A percentile compares a stretch with the other conserved stretches of the same genome.
Evolutionary conservation across 1,139 yeast genomes (phyloP).

Genomic region (Pichia sp.): DNA sequence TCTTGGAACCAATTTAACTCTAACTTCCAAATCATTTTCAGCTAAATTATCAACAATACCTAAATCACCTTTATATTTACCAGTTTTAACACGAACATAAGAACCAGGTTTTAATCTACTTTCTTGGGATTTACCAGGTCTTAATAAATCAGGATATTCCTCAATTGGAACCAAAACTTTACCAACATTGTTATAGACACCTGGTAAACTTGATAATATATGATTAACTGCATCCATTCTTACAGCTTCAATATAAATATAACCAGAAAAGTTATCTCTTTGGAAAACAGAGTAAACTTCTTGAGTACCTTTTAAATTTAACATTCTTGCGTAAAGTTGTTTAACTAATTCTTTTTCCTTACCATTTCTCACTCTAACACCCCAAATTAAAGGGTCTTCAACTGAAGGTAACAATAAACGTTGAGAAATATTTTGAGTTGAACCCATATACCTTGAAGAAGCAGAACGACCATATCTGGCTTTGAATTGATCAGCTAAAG

Average conservation of each 20-base stretch:
- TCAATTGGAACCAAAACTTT: conserved; percentile 89
- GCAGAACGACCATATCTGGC: conserved; percentile 89
- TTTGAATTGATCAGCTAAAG: conserved; percentile 85
- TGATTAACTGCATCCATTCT: conserved; percentile 87
- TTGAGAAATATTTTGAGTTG: conserved; percentile 84
- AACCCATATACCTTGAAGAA: conserved; percentile 79
- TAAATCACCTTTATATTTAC: conserved; percentile 87
- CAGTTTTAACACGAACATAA: conserved; percentile 84
- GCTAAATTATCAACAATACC: conserved; percentile 91
- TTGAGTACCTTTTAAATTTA: conserved; percentile 64
- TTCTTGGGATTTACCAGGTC: conserved; percentile 85
- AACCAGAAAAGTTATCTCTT: conserved; percentile 87
- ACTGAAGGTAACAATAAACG: conserved; percentile 90
- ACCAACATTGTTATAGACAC: conserved; percentile 48
- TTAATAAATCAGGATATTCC: conserved; percentile 88
- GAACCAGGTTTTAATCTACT: conserved; percentile 87
- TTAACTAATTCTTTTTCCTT: conserved; percentile 88
- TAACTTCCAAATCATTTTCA: conserved; percentile 90
- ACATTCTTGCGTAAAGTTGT: conserved; percentile 41
- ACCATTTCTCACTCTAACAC: conserved; percentile 88
- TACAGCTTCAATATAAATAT: conserved; percentile 89
- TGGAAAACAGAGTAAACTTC: conserved; percentile 90
- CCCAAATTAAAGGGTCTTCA: conserved; percentile 95
- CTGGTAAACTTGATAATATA: conserved; percentile 85
- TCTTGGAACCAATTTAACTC: conserved; percentile 88